Percentiles rank a stretch among this genome's conserved stretches.
phyloP scores from a whole-genome alignment of 108 stramenopile genomes.

The Schizochytrium sp. region DNA sequence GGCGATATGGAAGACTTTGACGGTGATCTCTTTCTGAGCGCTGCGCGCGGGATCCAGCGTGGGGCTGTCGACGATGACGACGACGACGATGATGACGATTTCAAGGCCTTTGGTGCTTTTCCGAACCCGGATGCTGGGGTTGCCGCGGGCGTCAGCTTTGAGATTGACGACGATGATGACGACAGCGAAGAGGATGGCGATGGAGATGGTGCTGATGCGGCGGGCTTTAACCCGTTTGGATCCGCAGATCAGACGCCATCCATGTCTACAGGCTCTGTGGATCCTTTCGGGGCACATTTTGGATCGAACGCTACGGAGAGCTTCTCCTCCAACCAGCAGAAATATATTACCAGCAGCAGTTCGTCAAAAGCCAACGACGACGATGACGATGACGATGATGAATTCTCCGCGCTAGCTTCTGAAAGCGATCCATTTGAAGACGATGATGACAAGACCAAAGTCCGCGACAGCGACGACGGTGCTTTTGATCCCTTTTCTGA shows the following conservation, averaged over 20 bases:
- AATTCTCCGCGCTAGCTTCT: neutral
- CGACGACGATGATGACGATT: neutral
- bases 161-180: neutral
- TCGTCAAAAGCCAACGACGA: neutral
- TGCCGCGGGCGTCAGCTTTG: neutral
- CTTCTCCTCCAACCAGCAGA: neutral
- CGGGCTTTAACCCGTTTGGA: neutral
- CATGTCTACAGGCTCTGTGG: neutral
- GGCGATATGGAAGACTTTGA: neutral
- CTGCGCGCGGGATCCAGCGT: neutral
- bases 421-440: neutral
- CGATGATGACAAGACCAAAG: neutral
- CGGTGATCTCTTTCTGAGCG: neutral
- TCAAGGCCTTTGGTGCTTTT: neutral
- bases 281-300: neutral
- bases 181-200: neutral
- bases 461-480: neutral
- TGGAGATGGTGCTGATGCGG: neutral
- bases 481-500: neutral
- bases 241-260: neutral
- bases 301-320: neutral
- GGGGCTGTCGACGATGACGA: neutral
- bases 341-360: neutral
- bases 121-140: neutral
- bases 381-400: neutral